phyloP scores from a whole-genome alignment of 768 basidiomycete species.

The Lentinula detonsa region DNA sequence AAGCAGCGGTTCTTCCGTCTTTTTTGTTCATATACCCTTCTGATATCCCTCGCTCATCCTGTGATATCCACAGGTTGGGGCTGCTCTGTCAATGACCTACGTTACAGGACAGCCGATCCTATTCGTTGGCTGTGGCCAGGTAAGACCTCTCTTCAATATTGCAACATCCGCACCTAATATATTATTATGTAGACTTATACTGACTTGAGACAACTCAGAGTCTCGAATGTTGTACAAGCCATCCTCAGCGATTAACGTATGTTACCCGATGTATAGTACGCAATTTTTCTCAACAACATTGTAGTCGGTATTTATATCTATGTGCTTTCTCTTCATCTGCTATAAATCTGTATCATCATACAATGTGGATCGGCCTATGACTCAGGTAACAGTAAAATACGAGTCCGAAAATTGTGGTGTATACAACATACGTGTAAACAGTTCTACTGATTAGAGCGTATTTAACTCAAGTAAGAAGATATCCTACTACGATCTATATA shows the following conservation, averaged over 20 bases:
- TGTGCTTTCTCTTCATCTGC: not conserved
- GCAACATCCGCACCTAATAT: not conserved
- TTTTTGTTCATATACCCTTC: not conserved
- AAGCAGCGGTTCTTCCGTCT: not conserved
- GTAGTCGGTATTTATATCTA: not conserved
- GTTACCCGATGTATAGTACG: not conserved
- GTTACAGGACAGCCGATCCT: constrained; percentile 98
- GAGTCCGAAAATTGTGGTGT: too few species aligned
- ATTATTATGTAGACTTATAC: constrained; percentile 75
- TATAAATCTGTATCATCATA: not conserved
- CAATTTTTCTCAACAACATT: not conserved
- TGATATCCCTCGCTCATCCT: not conserved
- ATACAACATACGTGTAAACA: too few species aligned
- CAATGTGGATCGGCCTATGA: not conserved
- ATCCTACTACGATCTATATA: too few species aligned
- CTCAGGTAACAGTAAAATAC: too few species aligned
- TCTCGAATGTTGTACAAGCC: constrained; percentile 90
- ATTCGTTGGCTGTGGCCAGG: constrained; percentile 97
- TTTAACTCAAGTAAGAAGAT: too few species aligned
- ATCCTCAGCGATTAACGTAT: constrained; percentile 65
- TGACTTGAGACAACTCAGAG: constrained; percentile 85
- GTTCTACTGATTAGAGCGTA: too few species aligned
- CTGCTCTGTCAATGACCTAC: constrained; percentile 98
- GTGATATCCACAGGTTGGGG: constrained; percentile 68
- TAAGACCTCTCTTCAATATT: constrained; percentile 20